These are phyloP conservation scores for Aureobasidium vineae DNA, from an alignment of 2,329 filamentous ascomycete species.

Conservation along the genomic window DNA sequence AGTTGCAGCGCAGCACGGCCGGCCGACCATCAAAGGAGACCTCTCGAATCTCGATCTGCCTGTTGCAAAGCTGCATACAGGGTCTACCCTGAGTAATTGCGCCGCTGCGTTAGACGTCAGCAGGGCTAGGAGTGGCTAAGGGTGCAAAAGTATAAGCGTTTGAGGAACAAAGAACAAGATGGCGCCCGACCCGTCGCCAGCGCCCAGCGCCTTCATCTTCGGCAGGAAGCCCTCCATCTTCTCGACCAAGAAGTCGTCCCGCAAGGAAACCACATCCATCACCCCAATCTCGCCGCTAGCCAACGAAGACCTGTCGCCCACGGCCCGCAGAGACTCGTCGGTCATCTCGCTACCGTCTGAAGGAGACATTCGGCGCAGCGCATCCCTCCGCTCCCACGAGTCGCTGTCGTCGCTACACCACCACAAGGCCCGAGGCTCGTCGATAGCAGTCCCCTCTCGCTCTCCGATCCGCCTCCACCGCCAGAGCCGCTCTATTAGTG, in stretches of 20 bases:
- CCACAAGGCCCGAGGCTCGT: conserved; percentile 20
- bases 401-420: conserved; percentile 27
- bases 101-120: neutral
- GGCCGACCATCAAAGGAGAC: neutral
- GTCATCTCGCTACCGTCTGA: conserved; percentile 36
- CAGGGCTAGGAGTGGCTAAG: neutral
- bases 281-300: conserved; percentile 20
- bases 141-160: neutral
- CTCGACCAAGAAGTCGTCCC: conserved; percentile 6
- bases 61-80: conserved; percentile 3
- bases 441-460: conserved; percentile 23
- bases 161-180: conserved; percentile 10
- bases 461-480: conserved; percentile 29
- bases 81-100: conserved; percentile 18
- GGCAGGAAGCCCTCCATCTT: conserved; percentile 23
- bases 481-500: conserved; percentile 30
- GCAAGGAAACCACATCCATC: conserved; percentile 16
- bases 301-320: conserved; percentile 12
- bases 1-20: conserved; percentile 13
- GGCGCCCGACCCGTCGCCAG: conserved; percentile 26
- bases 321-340: conserved; percentile 29
- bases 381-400: conserved; percentile 44
- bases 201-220: conserved; percentile 25
- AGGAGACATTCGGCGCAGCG: conserved; percentile 42
- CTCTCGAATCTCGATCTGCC: neutral